phyloP scores from a whole-genome alignment of 495 filamentous ascomycete species.

The Astrocystis sublimbata region DNA sequence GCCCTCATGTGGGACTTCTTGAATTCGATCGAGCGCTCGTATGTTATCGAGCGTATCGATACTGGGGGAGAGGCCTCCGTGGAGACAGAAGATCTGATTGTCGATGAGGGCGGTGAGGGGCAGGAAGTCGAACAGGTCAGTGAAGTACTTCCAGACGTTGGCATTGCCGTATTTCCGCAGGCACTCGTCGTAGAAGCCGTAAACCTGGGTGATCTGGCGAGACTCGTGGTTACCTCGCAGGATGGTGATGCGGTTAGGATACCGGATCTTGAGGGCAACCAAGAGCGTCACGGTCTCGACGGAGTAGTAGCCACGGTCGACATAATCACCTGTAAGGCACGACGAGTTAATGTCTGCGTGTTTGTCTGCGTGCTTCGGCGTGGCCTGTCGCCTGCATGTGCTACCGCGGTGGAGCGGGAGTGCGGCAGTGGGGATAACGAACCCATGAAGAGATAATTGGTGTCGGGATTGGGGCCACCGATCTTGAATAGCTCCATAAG shows the following conservation, averaged over 20 bases:
- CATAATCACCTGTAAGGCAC: slow-evolving; percentile 74
- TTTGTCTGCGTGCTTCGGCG: background rate
- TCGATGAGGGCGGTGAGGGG: slow-evolving; percentile 98
- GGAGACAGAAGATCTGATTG: slow-evolving; percentile 99
- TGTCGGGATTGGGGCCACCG: slow-evolving; percentile 87
- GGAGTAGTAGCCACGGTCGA: slow-evolving; percentile 95
- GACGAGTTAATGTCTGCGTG: slow-evolving; percentile 5
- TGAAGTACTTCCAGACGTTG: slow-evolving; percentile 99
- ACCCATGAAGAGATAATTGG: slow-evolving; percentile 97
- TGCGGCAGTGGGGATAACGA: slow-evolving; percentile 26
- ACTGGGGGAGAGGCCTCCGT: slow-evolving; percentile 92
- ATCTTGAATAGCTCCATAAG: slow-evolving; percentile 95
- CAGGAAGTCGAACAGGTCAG: slow-evolving; percentile 98
- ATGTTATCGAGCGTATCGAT: slow-evolving; percentile 99
- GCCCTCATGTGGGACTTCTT: slow-evolving; percentile 97
- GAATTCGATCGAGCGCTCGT: slow-evolving; percentile 89
- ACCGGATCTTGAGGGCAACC: slow-evolving; percentile 93
- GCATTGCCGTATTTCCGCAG: slow-evolving; percentile 97
- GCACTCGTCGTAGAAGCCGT: slow-evolving; percentile 98
- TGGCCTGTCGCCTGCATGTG: background rate
- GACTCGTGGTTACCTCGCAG: slow-evolving; percentile 97
- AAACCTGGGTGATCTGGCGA: slow-evolving; percentile 95
- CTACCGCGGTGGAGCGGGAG: background rate
- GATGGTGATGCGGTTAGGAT: slow-evolving; percentile 94
- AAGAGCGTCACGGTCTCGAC: slow-evolving; percentile 95